phyloP scores from a whole-genome alignment of 2,329 filamentous ascomycete species.

The Seiridium cupressi region DNA sequence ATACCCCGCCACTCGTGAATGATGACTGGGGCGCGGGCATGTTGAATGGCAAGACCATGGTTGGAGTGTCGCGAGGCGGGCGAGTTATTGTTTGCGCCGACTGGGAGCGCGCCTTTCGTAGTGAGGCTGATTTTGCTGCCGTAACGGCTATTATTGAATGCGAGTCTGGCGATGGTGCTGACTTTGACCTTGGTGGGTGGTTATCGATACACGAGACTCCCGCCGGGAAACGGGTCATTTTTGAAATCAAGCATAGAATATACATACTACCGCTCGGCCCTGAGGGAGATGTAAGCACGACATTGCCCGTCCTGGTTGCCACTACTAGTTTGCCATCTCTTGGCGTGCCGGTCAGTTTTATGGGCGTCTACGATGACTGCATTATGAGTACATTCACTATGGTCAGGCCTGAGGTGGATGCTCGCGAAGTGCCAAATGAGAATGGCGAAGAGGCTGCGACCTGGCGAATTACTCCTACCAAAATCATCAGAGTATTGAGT shows the following conservation, averaged over 20 bases:
- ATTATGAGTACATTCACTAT: conserved; percentile 42
- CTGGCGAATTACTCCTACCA: conserved; percentile 7
- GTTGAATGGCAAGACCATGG: conserved; percentile 37
- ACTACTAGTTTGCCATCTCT: conserved; percentile 15
- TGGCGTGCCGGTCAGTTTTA: conserved; percentile 42
- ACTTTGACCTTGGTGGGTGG: conserved; percentile 45
- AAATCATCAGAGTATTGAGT: conserved; percentile 13
- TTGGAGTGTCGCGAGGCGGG: conserved; percentile 40
- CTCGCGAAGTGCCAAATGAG: background rate
- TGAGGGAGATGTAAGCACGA: conserved; percentile 23
- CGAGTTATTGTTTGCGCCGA: conserved; percentile 40
- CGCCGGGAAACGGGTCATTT: conserved; percentile 32
- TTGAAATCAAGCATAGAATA: conserved; percentile 39
- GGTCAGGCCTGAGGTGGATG: background rate
- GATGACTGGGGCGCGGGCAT: conserved; percentile 48
- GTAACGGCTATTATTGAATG: conserved; percentile 37
- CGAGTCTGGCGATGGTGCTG: conserved; percentile 31
- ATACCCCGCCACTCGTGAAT: conserved; percentile 22
- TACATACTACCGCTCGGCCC: conserved; percentile 40
- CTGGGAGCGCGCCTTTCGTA: conserved; percentile 35
- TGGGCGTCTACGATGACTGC: conserved; percentile 44
- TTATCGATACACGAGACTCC: conserved; percentile 34
- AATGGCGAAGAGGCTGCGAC: conserved; percentile 3
- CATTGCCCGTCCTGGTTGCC: background rate
- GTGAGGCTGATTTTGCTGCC: conserved; percentile 20